These are phyloP conservation scores for Fusarium concolor DNA, from an alignment of 2,329 filamentous ascomycete species.

Conservation along the genomic window DNA sequence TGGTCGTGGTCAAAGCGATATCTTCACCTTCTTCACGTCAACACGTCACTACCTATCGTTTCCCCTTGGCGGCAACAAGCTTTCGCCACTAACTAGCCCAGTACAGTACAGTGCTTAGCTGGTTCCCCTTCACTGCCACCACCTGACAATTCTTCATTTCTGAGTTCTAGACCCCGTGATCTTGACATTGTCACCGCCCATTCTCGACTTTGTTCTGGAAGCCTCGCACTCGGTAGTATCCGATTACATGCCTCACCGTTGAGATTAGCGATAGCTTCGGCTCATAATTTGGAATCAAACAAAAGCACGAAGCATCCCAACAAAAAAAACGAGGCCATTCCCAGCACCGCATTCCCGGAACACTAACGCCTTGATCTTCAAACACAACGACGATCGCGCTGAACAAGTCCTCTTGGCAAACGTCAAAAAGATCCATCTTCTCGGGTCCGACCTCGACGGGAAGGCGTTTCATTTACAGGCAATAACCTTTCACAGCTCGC, in stretches of 20 bases:
- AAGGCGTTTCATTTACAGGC: conserved; percentile 19
- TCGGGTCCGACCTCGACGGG: neutral
- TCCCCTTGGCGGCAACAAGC: conserved; percentile 28
- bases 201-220: conserved; percentile 21
- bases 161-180: conserved; percentile 29
- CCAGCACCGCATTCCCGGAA: conserved; percentile 1
- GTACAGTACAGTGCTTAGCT: neutral
- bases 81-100: conserved; percentile 30
- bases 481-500: conserved; percentile 13
- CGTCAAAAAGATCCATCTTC: neutral
- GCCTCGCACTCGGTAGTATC: neutral
- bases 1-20: neutral
- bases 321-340: neutral
- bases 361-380: conserved; percentile 14
- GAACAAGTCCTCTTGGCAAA: neutral
- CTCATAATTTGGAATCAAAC: conserved; percentile 17
- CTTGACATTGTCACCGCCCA: neutral
- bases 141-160: conserved; percentile 2
- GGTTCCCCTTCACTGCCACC: neutral
- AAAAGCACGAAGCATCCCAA: neutral
- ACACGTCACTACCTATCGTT: conserved; percentile 1
- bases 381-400: conserved; percentile 3
- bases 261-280: neutral
- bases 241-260: neutral
- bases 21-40: neutral